phyloP scores from a whole-genome alignment of 495 filamentous ascomycete species.

The Cetradonia linearis region DNA sequence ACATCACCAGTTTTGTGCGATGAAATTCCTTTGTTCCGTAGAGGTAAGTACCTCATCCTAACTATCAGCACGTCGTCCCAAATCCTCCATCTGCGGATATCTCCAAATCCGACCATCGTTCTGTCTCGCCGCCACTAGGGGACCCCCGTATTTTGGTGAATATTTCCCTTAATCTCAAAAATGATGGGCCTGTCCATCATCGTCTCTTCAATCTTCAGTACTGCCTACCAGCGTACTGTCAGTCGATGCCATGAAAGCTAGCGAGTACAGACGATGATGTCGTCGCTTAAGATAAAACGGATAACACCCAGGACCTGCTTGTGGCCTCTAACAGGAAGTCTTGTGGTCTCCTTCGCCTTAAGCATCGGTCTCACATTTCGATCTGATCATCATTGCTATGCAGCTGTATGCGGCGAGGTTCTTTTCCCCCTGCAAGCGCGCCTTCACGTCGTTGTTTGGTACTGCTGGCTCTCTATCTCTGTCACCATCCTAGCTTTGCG shows the following conservation, averaged over 20 bases:
- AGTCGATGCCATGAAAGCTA: not conserved
- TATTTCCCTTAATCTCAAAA: not conserved
- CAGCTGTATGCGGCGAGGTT: slow-evolving; percentile 29
- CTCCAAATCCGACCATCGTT: not conserved
- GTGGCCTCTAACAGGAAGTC: slow-evolving; percentile 27
- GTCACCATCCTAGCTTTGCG: slow-evolving; percentile 26
- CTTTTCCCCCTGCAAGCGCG: slow-evolving; percentile 30
- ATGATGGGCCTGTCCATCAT: not conserved
- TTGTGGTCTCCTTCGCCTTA: slow-evolving; percentile 27
- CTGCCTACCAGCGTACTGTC: not conserved
- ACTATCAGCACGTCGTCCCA: not conserved
- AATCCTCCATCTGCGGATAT: not conserved
- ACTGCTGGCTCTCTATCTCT: slow-evolving; percentile 27
- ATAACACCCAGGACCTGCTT: slow-evolving; percentile 32
- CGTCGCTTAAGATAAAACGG: slow-evolving; percentile 2
- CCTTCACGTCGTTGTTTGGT: slow-evolving; percentile 30
- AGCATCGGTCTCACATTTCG: slow-evolving; percentile 30
- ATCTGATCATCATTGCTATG: slow-evolving; percentile 30
- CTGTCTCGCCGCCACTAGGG: not conserved
- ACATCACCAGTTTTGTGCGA: not conserved
- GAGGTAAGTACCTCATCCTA: not conserved
- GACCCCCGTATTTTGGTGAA: not conserved
- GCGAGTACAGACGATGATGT: not conserved
- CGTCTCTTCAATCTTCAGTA: not conserved
- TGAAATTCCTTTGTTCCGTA: not conserved